These are phyloP conservation scores for Incumbomyces delicatus DNA, from an alignment of 2,329 filamentous ascomycete genomes.

Conservation along the genomic window DNA sequence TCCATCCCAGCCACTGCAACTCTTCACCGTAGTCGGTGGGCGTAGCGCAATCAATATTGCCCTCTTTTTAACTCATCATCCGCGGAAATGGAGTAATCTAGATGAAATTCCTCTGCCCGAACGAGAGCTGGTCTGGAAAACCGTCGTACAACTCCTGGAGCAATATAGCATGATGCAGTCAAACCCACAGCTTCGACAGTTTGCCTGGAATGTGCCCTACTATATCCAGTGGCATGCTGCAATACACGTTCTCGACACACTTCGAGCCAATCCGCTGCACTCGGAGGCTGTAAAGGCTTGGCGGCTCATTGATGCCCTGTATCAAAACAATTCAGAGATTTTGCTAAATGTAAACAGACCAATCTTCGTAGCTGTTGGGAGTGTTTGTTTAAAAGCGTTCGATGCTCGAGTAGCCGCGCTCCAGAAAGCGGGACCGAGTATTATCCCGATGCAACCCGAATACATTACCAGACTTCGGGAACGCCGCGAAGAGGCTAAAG, in stretches of 20 bases:
- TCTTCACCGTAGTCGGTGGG: constrained; percentile 24
- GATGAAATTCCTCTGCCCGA: constrained; percentile 23
- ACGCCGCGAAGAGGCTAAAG: constrained; percentile 17
- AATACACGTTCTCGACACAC: constrained; percentile 28
- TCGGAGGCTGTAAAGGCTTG: constrained; percentile 26
- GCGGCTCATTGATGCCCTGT: constrained; percentile 26
- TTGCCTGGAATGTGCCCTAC: constrained; percentile 26
- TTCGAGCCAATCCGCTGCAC: constrained; percentile 25
- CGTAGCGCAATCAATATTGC: constrained; percentile 15
- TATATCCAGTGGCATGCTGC: constrained; percentile 28
- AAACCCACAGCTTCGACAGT: constrained; percentile 23
- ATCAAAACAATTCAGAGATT: constrained; percentile 25
- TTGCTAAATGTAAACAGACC: constrained; percentile 21
- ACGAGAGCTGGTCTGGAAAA: constrained; percentile 23
- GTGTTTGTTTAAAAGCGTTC: constrained; percentile 26
- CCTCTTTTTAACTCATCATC: constrained; percentile 22
- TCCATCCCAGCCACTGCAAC: constrained; percentile 29
- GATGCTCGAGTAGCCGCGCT: constrained; percentile 16
- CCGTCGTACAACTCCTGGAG: constrained; percentile 24
- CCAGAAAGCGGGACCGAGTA: constrained; percentile 6
- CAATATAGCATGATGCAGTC: constrained; percentile 28
- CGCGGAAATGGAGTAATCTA: constrained; percentile 25
- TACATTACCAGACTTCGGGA: constrained; percentile 19
- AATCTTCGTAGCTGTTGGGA: constrained; percentile 25
- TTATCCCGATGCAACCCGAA: constrained; percentile 10